Evolutionary conservation across 2,329 filamentous ascomycete genomes (phyloP), one percentile per base, ranked within the genome.

Genomic region (Cytospora paraplurivora): DNA sequence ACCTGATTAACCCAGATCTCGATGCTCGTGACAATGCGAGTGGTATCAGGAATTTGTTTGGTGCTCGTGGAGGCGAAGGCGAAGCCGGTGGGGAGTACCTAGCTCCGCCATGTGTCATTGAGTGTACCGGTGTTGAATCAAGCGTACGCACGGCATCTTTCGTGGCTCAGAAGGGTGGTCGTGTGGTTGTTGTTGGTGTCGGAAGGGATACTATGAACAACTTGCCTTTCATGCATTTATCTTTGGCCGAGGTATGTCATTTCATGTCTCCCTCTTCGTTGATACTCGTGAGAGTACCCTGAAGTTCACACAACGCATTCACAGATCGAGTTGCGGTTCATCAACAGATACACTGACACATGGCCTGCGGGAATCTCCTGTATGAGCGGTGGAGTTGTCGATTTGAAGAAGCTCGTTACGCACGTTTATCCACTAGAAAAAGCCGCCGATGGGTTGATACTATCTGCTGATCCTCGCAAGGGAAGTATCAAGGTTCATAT

Each of bases 271-370:
- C 41, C 41, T 44, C 7, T n/a, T 44, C 8, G 6, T n/a, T 44
- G 17, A 8, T 44, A 5, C 17, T n/a, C 41, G 6, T 8, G 38
- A 4, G 15, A 44, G 5, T n/a, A 3, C 41, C 8, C 6, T 19
- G 41, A 1, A n/a, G 5, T 44, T 59, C 44, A n/a, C 47, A 19
- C 34, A n/a, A 17, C 37, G 52, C 0, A 8, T 49, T 15, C 7
- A 33, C 47, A 86, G 83, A 88, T 90, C 67, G 81, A 89, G 68
- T 77, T 91, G 33, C 84, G 82, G 44, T 91, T 91, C 75, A 90
- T 90, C 71, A 90, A 91, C 72, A 80, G 88, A 8, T 91, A 90
- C 71, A 79, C 82, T 49, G 86, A 90, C 69, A 90, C 87, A 0
- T 91, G 88, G 88, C 87, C 88, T 0, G 81, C 83, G 0, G 88